A percentile compares a stretch with the other conserved stretches of the same genome.
Evolutionary conservation across 805 yeast species (phyloP).

Genomic region (Pichia gijzeniarum): DNA sequence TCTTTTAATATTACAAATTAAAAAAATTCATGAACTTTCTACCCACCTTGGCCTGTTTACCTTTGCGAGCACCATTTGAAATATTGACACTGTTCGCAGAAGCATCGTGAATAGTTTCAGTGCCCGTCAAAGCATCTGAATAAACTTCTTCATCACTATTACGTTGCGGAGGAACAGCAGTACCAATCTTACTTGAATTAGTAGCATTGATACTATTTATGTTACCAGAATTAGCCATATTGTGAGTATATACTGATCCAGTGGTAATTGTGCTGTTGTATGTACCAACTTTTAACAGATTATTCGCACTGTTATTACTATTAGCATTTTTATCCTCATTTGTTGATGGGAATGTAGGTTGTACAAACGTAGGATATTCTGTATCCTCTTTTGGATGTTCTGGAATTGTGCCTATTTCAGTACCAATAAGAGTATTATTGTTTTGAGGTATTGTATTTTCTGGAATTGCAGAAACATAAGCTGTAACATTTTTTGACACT

Average conservation of each 20-base stretch:
- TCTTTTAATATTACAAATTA: no score
- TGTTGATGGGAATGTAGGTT: not conserved
- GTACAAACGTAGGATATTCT: not conserved
- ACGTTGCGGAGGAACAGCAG: not conserved
- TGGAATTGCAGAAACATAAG: no score
- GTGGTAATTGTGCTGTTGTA: not conserved
- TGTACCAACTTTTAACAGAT: not conserved
- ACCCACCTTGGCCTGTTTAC: slow-evolving; percentile 10
- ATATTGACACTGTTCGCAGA: not conserved
- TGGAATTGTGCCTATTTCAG: not conserved
- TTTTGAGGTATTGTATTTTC: no score
- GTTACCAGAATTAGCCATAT: not conserved
- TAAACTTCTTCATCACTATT: not conserved
- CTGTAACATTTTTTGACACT: no score
- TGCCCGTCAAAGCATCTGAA: no score
- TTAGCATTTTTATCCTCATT: no score
- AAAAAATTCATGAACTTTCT: slow-evolving; percentile 24
- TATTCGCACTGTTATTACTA: not conserved
- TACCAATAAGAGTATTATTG: no score
- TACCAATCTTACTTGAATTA: not conserved
- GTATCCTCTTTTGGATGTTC: no score
- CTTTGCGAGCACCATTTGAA: not conserved
- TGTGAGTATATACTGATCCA: not conserved
- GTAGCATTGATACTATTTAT: not conserved
- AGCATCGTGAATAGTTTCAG: no score